phyloP scores from a whole-genome alignment of 1,284 basidiomycete species.

The Chondrostereum purpureum region DNA sequence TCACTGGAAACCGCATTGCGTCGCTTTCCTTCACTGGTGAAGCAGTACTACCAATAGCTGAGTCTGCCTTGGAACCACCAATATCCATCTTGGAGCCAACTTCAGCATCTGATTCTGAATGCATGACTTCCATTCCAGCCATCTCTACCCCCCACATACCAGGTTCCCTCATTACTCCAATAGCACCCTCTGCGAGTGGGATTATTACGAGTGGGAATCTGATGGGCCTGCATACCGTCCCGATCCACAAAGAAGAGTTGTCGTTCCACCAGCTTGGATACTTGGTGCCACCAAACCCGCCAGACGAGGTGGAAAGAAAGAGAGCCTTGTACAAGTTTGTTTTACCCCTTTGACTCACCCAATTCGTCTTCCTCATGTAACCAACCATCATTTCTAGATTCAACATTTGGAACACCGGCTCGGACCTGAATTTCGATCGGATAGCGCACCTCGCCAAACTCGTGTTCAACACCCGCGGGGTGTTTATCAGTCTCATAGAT shows the following conservation, averaged over 20 bases:
- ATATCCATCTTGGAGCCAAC: background rate
- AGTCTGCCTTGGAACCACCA: background rate
- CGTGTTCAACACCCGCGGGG: constrained; percentile 87
- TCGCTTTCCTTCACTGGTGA: background rate
- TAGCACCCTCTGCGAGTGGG: constrained; percentile 4
- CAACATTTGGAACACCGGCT: constrained; percentile 80
- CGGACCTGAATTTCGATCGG: constrained; percentile 88
- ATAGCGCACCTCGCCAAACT: constrained; percentile 87
- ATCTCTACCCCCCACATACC: background rate
- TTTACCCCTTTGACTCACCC: background rate
- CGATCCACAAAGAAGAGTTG: constrained; percentile 10
- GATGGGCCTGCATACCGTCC: background rate
- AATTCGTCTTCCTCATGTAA: background rate
- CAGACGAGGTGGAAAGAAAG: constrained; percentile 72
- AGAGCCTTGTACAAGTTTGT: constrained; percentile 75
- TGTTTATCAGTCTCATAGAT: constrained; percentile 78
- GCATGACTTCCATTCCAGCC: background rate
- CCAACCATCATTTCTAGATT: constrained; percentile 40
- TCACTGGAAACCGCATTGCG: background rate
- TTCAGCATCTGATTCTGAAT: background rate
- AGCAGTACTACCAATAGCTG: background rate
- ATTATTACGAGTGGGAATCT: background rate
- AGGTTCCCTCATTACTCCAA: background rate
- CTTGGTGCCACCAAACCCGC: constrained; percentile 74
- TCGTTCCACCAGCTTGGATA: constrained; percentile 59